Percentiles rank a stretch among this genome's conserved stretches.
These are phyloP conservation scores for Apocynum venetum DNA, from an alignment of 257 asterid genomes.

Conservation along the genomic window DNA sequence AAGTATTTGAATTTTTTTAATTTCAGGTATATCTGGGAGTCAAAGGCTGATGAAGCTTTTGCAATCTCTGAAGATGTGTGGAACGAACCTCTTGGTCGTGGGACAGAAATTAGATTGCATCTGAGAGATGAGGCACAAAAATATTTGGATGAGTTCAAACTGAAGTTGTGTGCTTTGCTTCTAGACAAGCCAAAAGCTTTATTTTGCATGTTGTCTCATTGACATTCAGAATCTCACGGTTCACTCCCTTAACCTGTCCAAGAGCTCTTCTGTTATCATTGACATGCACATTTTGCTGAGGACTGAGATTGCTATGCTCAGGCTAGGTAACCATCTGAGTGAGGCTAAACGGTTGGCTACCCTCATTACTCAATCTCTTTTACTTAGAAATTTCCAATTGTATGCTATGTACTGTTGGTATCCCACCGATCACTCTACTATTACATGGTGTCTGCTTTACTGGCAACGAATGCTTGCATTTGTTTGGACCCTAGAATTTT, in stretches of 20 bases:
- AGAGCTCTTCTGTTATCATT: too few species aligned
- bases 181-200: neutral
- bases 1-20: slow-evolving; percentile 1
- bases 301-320: too few species aligned
- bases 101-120: slow-evolving; percentile 86
- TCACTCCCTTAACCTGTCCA: neutral
- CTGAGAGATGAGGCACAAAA: slow-evolving; percentile 90
- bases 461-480: too few species aligned
- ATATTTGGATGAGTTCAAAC: slow-evolving; percentile 71
- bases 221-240: neutral
- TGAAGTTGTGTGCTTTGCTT: slow-evolving; percentile 50
- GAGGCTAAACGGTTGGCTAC: too few species aligned
- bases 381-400: too few species aligned
- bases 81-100: slow-evolving; percentile 96
- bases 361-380: too few species aligned
- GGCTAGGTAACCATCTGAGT: too few species aligned
- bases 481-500: too few species aligned
- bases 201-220: neutral
- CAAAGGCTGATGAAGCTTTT: slow-evolving; percentile 93
- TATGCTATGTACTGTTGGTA: too few species aligned
- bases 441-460: too few species aligned
- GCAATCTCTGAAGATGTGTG: slow-evolving; percentile 82
- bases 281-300: too few species aligned
- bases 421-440: too few species aligned
- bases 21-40: slow-evolving; percentile 87